phyloP scores from a whole-genome alignment of 352 stramenopile species.

The Phytophthora pluvialis region DNA sequence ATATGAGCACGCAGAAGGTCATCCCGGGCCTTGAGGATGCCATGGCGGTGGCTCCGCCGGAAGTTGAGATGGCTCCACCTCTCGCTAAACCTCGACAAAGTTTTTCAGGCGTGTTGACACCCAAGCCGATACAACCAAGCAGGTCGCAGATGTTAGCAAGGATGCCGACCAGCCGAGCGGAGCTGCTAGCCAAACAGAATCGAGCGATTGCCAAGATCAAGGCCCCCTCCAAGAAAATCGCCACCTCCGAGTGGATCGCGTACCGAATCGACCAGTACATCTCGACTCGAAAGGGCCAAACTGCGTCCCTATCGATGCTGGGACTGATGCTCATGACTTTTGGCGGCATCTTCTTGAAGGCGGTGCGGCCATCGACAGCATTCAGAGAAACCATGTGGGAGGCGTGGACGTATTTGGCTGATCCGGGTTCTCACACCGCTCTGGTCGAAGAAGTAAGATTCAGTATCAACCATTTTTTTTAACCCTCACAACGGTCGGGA shows the following conservation, averaged over 20 bases:
- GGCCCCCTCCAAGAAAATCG: slow-evolving; percentile 39
- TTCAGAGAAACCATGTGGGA: slow-evolving; percentile 66
- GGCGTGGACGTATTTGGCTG: slow-evolving; percentile 69
- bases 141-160: slow-evolving; percentile 21
- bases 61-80: slow-evolving; percentile 20
- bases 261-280: slow-evolving; percentile 76
- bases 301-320: slow-evolving; percentile 44
- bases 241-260: slow-evolving; percentile 40
- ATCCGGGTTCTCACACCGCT: slow-evolving; percentile 53
- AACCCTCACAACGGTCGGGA: too few species aligned
- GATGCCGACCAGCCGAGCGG: slow-evolving; percentile 33
- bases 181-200: slow-evolving; percentile 37
- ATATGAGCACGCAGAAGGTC: slow-evolving; percentile 38
- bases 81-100: not conserved
- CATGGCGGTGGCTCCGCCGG: slow-evolving; percentile 9
- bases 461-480: not conserved
- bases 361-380: slow-evolving; percentile 26
- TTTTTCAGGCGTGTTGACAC: slow-evolving; percentile 11
- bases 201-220: slow-evolving; percentile 33
- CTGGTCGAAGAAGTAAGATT: slow-evolving; percentile 39
- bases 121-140: slow-evolving; percentile 18
- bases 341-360: slow-evolving; percentile 51
- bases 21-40: slow-evolving; percentile 34
- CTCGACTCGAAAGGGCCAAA: slow-evolving; percentile 65
- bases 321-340: slow-evolving; percentile 54